Percentiles rank a stretch among this genome's conserved stretches.
These are phyloP conservation scores for Alternaria sp. DNA, from an alignment of 2,329 filamentous ascomycete genomes.

Conservation along the genomic window DNA sequence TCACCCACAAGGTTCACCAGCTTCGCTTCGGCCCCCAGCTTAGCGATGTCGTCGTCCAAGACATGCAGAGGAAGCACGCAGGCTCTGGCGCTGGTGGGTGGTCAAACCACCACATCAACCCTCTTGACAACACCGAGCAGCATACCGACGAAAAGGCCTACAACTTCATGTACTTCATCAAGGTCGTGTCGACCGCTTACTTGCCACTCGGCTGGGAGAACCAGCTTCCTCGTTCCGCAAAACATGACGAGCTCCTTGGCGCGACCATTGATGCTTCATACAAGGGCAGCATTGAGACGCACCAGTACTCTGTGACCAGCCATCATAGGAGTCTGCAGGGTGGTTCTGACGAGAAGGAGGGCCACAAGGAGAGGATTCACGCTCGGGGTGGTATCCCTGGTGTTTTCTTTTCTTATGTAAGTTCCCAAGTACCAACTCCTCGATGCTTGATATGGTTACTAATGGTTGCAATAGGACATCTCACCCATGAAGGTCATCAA, in stretches of 20 bases:
- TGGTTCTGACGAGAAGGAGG: slow-evolving; percentile 83
- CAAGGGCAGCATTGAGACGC: slow-evolving; percentile 92
- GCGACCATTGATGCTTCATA: slow-evolving; percentile 55
- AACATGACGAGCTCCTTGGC: slow-evolving; percentile 60
- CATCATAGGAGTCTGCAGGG: slow-evolving; percentile 88
- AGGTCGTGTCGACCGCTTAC: slow-evolving; percentile 96
- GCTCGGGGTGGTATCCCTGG: slow-evolving; percentile 91
- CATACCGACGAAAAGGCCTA: slow-evolving; percentile 79
- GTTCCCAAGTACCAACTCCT: slow-evolving; percentile 45
- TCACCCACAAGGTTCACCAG: slow-evolving; percentile 86
- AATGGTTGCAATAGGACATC: slow-evolving; percentile 76
- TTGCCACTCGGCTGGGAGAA: slow-evolving; percentile 88
- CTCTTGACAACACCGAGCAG: slow-evolving; percentile 82
- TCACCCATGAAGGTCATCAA: slow-evolving; percentile 99
- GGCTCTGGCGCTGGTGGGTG: slow-evolving; percentile 68
- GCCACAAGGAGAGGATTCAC: slow-evolving; percentile 90
- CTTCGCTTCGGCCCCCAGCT: slow-evolving; percentile 93
- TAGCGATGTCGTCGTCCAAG: slow-evolving; percentile 68
- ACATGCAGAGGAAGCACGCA: slow-evolving; percentile 50
- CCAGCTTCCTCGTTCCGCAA: slow-evolving; percentile 42
- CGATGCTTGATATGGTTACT: slow-evolving; percentile 1
- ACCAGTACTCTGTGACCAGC: slow-evolving; percentile 97
- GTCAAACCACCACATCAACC: slow-evolving; percentile 92
- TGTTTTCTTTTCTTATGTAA: slow-evolving; percentile 97
- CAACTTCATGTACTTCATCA: slow-evolving; percentile 99